These are phyloP conservation scores for Rutstroemia sp. DNA, from an alignment of 2,329 filamentous ascomycete genomes.

Conservation along the genomic window DNA sequence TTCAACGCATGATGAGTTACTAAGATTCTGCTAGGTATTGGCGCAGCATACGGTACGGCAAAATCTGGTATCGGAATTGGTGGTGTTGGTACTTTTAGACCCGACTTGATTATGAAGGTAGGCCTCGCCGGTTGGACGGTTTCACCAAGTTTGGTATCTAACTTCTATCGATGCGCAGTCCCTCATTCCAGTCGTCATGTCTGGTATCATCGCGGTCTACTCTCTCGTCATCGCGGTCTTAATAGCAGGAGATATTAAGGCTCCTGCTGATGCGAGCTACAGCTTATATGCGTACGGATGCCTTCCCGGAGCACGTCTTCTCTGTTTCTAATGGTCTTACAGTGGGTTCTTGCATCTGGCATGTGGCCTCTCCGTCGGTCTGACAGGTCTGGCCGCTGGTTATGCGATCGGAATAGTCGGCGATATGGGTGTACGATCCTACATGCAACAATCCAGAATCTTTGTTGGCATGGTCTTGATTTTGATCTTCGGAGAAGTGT, in stretches of 20 bases:
- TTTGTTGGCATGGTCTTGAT: conserved; percentile 99
- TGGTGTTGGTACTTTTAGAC: conserved; percentile 76
- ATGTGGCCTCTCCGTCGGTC: conserved; percentile 81
- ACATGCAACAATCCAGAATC: conserved; percentile 92
- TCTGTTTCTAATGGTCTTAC: conserved; percentile 12
- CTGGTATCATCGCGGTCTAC: conserved; percentile 97
- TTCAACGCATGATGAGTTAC: not conserved
- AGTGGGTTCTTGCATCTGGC: conserved; percentile 91
- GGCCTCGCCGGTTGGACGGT: conserved; percentile 11
- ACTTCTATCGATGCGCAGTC: conserved; percentile 38
- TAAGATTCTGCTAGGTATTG: conserved; percentile 34
- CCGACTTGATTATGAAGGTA: conserved; percentile 89
- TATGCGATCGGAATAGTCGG: conserved; percentile 96
- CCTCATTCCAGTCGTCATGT: conserved; percentile 90
- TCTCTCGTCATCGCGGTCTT: conserved; percentile 94
- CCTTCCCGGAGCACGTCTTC: no score
- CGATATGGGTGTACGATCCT: conserved; percentile 86
- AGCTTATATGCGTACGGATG: conserved; percentile 69
- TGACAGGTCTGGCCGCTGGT: conserved; percentile 87
- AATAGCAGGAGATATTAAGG: conserved; percentile 82
- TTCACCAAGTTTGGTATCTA: not conserved
- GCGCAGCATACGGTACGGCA: conserved; percentile 80
- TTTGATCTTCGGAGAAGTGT: conserved; percentile 94
- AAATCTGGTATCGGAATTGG: conserved; percentile 86
- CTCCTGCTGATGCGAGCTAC: conserved; percentile 57